Percentiles rank a stretch among this genome's conserved stretches.
Evolutionary conservation across 2,329 filamentous ascomycete genomes (phyloP).

Genomic region (Magnaporthales sp.): DNA sequence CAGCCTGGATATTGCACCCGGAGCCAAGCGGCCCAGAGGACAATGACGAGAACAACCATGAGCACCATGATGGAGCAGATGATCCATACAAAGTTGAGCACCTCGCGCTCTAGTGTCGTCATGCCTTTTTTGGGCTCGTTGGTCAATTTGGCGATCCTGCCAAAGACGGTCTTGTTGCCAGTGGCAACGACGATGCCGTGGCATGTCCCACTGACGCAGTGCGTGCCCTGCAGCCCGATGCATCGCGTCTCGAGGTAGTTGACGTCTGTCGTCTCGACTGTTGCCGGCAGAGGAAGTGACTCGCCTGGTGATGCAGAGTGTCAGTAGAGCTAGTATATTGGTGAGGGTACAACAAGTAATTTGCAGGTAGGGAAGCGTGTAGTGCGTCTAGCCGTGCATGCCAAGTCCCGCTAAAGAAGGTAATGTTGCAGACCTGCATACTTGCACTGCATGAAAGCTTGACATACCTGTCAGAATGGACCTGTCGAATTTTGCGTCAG

Average conservation of each 20-base stretch:
- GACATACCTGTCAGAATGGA: slow-evolving; percentile 58
- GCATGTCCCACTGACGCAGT: slow-evolving; percentile 62
- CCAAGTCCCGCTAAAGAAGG: too few relatives aligned
- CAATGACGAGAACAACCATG: slow-evolving; percentile 56
- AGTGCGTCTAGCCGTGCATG: too few relatives aligned
- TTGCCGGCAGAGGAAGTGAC: slow-evolving; percentile 54
- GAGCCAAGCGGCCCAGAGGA: slow-evolving; percentile 66
- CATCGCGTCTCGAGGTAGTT: slow-evolving; percentile 72
- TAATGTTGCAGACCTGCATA: neutral
- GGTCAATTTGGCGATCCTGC: slow-evolving; percentile 64
- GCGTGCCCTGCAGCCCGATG: slow-evolving; percentile 72
- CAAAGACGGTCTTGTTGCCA: slow-evolving; percentile 66
- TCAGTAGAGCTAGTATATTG: neutral
- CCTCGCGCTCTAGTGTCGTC: slow-evolving; percentile 64
- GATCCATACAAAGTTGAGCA: slow-evolving; percentile 62
- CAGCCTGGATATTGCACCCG: slow-evolving; percentile 56
- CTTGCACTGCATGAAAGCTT: neutral
- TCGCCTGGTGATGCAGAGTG: slow-evolving; percentile 38
- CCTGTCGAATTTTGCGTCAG: slow-evolving; percentile 64
- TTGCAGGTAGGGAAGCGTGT: too few relatives aligned
- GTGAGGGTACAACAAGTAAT: too few relatives aligned
- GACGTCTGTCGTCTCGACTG: slow-evolving; percentile 56
- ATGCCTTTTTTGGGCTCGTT: slow-evolving; percentile 58
- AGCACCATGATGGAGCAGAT: slow-evolving; percentile 59
- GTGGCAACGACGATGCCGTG: slow-evolving; percentile 62